phyloP scores from a whole-genome alignment of 1,139 yeast genomes.

The Wickerhamomyces sp. region DNA sequence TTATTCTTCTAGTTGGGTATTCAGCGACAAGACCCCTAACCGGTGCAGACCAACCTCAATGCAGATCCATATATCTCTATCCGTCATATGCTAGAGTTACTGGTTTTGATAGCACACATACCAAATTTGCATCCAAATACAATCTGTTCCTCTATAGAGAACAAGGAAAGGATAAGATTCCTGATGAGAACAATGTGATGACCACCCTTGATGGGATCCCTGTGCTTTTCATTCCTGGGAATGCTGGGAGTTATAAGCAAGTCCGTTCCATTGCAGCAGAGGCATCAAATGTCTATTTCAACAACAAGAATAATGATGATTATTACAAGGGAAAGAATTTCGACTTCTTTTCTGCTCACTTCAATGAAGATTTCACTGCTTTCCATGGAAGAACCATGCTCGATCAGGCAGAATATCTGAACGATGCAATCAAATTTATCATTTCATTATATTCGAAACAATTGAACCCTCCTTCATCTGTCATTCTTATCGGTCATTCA shows the following conservation, averaged over 20 bases:
- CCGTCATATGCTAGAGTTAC: constrained; percentile 73
- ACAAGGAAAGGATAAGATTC: constrained; percentile 61
- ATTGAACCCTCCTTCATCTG: constrained; percentile 52
- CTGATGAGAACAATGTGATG: constrained; percentile 35
- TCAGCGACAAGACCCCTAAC: constrained; percentile 2
- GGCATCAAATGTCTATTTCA: constrained; percentile 46
- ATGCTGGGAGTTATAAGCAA: constrained; percentile 92
- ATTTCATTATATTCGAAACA: constrained; percentile 52
- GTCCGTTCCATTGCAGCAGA: constrained; percentile 89
- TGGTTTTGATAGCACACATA: constrained; percentile 67
- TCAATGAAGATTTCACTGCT: constrained; percentile 94
- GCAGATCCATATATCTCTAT: constrained; percentile 62
- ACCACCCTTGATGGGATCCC: constrained; percentile 68
- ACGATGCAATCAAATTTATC: constrained; percentile 80
- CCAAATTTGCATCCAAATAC: constrained; percentile 73
- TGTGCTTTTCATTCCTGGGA: constrained; percentile 90
- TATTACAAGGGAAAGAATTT: constrained; percentile 34
- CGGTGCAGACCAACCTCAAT: constrained; percentile 42
- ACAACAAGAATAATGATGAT: constrained; percentile 25
- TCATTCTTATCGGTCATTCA: constrained; percentile 83
- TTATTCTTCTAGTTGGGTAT: constrained; percentile 2
- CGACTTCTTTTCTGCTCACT: constrained; percentile 87
- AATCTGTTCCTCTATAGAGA: constrained; percentile 77
- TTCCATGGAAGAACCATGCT: constrained; percentile 90
- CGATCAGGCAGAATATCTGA: constrained; percentile 90